Evolutionary conservation across 306 rosid species (phyloP), one percentile per base, ranked within the genome.

Genomic region (Cucumis hystrix): DNA sequence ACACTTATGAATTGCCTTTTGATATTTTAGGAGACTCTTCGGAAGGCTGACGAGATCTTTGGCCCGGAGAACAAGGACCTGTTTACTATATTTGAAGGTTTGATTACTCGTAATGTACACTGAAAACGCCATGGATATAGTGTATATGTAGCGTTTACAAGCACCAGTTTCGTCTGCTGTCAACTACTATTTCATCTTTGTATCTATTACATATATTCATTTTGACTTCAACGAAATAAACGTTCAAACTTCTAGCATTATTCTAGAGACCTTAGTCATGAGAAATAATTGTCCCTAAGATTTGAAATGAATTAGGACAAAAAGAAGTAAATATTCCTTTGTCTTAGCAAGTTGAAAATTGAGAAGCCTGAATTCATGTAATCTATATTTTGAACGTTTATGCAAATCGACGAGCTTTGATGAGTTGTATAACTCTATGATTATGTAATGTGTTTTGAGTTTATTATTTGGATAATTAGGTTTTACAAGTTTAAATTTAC

Each of bases 41-140:
- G 82, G 74, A 92, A 91, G 84, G 98, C 91, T 25, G 95, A 84
- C 84, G 99, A 96, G 87, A 92, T 96, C 1, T 92, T 96, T 82
- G 97, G 98, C 65, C 82, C 93, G 37, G 96, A 92, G 65, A 96
- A 92, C 90, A 91, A 91, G 78, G 99, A 96, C 82, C 89, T 96
- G 2, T 92, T 85, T 67, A 74, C 88, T 8, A 81, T 91, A 81
- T 96, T 96, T 82, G 97, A 96, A 86, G 97, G 97, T 28, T 84
- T 92, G 89, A 91, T 96, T 79, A 87, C 76, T 63, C 98, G 98
- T 67, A 96, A 84, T 81, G 88, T 86, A 51, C 88, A 88, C 75
- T 92, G 80, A 82, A 83, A 69, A 65, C 75, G 33, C 52, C 33
- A 11, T 61, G 49, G 75, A 47, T 60, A 77, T 68, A 74, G 3